These are phyloP conservation scores for Ceratocystis cubensis DNA, from an alignment of 2,329 filamentous ascomycete species.

Conservation along the genomic window DNA sequence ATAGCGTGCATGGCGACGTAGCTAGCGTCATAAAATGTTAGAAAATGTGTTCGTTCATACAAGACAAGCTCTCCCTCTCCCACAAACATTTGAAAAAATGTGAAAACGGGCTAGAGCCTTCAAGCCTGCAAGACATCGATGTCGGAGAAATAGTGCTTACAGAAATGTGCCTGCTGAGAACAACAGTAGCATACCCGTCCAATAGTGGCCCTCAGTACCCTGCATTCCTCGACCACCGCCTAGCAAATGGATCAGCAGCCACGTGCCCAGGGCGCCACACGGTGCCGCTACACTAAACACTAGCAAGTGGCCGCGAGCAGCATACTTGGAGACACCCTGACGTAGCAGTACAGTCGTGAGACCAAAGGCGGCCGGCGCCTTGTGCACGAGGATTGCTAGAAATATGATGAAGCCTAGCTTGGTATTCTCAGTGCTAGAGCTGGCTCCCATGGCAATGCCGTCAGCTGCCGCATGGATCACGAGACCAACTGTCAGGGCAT, in stretches of 20 bases:
- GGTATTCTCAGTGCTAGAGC: conserved; percentile 58
- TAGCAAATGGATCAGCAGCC: conserved; percentile 61
- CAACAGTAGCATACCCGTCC: conserved; percentile 83
- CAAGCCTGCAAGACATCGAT: neutral
- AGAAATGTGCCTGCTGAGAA: conserved; percentile 94
- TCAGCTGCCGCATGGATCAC: conserved; percentile 93
- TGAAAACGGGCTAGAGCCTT: neutral
- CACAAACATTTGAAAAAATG: neutral
- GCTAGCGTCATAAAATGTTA: conserved; percentile 33
- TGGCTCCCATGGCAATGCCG: conserved; percentile 89
- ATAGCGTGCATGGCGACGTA: conserved; percentile 99
- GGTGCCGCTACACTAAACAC: conserved; percentile 89
- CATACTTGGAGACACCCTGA: conserved; percentile 78
- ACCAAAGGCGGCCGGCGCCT: conserved; percentile 89
- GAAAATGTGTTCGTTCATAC: neutral
- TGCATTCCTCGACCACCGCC: conserved; percentile 49
- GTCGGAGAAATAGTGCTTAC: conserved; percentile 40
- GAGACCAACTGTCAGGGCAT: conserved; percentile 84
- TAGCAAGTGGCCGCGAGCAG: conserved; percentile 70
- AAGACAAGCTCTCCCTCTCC: neutral
- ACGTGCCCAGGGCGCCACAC: conserved; percentile 71
- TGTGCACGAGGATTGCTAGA: conserved; percentile 92
- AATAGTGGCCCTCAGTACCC: conserved; percentile 61
- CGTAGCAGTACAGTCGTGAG: conserved; percentile 81
- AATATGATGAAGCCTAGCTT: conserved; percentile 86